phyloP scores from a whole-genome alignment of 169 alveolate genomes.

The Plasmodium malariae region DNA sequence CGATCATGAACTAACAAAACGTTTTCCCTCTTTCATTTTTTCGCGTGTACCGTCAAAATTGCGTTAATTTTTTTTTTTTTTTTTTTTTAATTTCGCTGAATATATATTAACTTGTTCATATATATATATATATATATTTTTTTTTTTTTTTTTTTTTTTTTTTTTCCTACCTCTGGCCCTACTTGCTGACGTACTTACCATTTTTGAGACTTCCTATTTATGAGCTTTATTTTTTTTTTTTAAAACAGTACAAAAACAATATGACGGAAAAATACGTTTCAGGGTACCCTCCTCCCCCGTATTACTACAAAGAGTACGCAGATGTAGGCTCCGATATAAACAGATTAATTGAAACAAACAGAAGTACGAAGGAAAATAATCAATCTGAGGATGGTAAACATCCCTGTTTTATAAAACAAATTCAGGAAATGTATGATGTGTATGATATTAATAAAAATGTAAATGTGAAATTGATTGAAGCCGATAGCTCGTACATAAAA shows the following conservation, averaged over 20 bases:
- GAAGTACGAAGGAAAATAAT: not conserved
- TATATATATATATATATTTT: not conserved
- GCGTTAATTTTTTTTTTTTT: too few species aligned
- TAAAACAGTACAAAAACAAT: not conserved
- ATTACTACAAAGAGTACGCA: slow-evolving; percentile 79
- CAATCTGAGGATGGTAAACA: not conserved
- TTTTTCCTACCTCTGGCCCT: not conserved
- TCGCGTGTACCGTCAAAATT: too few species aligned
- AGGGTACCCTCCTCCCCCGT: slow-evolving; percentile 87
- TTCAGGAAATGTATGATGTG: slow-evolving; percentile 1
- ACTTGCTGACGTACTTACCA: not conserved
- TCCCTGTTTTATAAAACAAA: not conserved
- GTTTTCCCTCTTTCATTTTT: too few species aligned
- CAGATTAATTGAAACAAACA: not conserved
- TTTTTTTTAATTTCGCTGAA: too few species aligned
- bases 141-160: slow-evolving; percentile 19
- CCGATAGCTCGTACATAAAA: not conserved
- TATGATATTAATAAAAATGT: slow-evolving; percentile 27
- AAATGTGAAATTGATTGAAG: not conserved
- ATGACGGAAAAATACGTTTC: slow-evolving; percentile 52
- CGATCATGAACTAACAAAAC: too few species aligned
- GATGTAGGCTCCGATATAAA: slow-evolving; percentile 44
- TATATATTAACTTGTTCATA: too few species aligned
- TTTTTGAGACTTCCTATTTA: not conserved
- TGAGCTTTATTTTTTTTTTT: not conserved